These are phyloP conservation scores for Euryodendron excelsum DNA, from an alignment of 148 eudicot genomes.

Conservation along the genomic window DNA sequence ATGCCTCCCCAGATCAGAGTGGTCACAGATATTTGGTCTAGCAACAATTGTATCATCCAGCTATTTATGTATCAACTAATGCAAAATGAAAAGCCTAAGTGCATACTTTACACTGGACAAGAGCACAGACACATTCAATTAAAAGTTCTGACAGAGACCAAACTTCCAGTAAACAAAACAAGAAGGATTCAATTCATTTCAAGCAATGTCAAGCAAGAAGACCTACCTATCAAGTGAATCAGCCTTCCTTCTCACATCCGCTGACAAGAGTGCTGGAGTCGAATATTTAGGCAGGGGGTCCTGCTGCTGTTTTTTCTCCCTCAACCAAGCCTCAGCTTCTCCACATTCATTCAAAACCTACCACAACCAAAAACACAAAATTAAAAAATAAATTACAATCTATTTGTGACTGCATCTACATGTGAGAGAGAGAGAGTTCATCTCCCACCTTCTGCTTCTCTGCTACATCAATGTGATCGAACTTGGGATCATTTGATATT, in stretches of 20 bases:
- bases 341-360: constrained; percentile 78
- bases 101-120: neutral
- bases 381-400: neutral
- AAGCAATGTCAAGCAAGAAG: neutral
- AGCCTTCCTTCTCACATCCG: constrained; percentile 73
- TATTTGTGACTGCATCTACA: neutral
- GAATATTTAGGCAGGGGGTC: constrained; percentile 78
- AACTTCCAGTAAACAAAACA: neutral
- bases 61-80: neutral
- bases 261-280: constrained; percentile 57
- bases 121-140: neutral
- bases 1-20: neutral
- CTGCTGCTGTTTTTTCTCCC: constrained; percentile 84
- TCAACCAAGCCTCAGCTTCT: constrained; percentile 83
- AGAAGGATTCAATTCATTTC: neutral
- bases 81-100: neutral
- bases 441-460: constrained; percentile 75
- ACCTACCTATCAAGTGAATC: constrained; percentile 82
- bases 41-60: neutral
- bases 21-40: neutral
- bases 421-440: neutral
- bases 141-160: neutral
- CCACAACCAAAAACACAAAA: neutral
- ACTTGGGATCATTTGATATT: constrained; percentile 65
- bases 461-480: constrained; percentile 76